Percentiles rank a stretch among this genome's conserved stretches.
Evolutionary conservation across 2,329 filamentous ascomycete species (phyloP).

Genomic region (Hypomyces perniciosus): DNA sequence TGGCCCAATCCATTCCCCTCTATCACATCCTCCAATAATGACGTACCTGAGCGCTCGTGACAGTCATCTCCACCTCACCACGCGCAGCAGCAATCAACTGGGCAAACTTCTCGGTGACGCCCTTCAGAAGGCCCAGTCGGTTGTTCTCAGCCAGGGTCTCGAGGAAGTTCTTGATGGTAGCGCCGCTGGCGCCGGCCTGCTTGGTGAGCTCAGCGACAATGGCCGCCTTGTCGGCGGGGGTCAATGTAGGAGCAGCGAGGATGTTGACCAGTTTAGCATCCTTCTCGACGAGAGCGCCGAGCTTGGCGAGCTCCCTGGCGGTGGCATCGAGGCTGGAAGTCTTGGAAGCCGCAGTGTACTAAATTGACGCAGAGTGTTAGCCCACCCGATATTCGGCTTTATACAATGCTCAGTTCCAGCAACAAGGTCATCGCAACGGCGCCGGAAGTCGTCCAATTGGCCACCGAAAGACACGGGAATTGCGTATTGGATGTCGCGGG

Average conservation of each 20-base stretch:
- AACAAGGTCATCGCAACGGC: not conserved
- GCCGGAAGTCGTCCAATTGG: constrained; percentile 15
- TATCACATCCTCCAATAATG: not conserved
- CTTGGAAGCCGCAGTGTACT: constrained; percentile 98
- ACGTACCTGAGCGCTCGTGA: constrained; percentile 84
- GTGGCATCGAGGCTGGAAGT: constrained; percentile 77
- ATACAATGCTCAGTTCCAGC: not conserved
- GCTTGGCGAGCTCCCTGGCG: constrained; percentile 68
- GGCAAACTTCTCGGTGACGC: constrained; percentile 80
- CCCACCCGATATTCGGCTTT: constrained; percentile 5
- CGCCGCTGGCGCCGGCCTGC: constrained; percentile 66
- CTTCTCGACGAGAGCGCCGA: constrained; percentile 68
- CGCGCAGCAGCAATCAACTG: constrained; percentile 81
- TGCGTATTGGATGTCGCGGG: not conserved
- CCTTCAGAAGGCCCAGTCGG: constrained; percentile 74
- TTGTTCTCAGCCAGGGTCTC: constrained; percentile 91
- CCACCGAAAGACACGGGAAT: not conserved
- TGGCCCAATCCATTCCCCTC: not conserved
- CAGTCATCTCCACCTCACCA: constrained; percentile 88
- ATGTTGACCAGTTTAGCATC: constrained; percentile 75
- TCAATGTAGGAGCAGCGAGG: constrained; percentile 75
- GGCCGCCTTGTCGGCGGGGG: constrained; percentile 70
- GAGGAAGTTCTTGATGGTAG: constrained; percentile 93
- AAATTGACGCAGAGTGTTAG: constrained; percentile 31
- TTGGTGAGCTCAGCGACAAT: constrained; percentile 87